phyloP scores from a whole-genome alignment of 306 rosid species.

The Lablab purpureus region DNA sequence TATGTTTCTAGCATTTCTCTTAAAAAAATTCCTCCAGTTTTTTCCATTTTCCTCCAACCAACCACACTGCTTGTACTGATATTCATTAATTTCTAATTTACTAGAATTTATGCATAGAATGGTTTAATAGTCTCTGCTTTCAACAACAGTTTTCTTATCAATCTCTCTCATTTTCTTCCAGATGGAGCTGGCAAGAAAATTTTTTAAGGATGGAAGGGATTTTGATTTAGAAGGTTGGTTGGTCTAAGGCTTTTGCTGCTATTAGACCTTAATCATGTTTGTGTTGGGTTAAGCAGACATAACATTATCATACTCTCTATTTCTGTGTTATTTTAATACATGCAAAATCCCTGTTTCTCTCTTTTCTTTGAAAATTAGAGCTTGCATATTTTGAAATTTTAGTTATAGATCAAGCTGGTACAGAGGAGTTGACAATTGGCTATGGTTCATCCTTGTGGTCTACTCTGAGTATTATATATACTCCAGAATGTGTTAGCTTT shows the following conservation, averaged over 20 bases:
- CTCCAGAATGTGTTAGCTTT: conserved; percentile 29
- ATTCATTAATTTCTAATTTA: conserved; percentile 29
- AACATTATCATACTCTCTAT: background rate
- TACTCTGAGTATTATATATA: background rate
- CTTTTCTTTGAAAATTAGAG: conserved; percentile 17
- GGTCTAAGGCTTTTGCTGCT: conserved; percentile 44
- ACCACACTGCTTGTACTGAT: background rate
- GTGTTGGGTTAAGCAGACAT: conserved; percentile 6
- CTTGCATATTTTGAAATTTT: conserved; percentile 12
- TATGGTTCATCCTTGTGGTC: conserved; percentile 19
- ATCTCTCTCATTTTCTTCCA: conserved; percentile 55
- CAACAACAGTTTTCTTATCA: conserved; percentile 22
- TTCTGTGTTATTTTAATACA: background rate
- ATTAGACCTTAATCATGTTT: conserved; percentile 23
- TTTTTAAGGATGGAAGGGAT: conserved; percentile 85
- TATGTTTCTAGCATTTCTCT: background rate
- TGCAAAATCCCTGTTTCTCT: background rate
- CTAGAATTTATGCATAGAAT: conserved; percentile 7
- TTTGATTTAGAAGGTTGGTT: conserved; percentile 94
- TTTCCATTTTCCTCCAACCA: background rate
- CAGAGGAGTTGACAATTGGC: conserved; percentile 28
- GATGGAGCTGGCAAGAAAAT: conserved; percentile 77
- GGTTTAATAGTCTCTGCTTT: conserved; percentile 34
- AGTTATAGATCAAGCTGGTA: conserved; percentile 30
- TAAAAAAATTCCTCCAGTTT: background rate